Evolutionary conservation across 2,329 filamentous ascomycete species (phyloP).

Genomic region (Ceratocystis cacaofunesta): DNA sequence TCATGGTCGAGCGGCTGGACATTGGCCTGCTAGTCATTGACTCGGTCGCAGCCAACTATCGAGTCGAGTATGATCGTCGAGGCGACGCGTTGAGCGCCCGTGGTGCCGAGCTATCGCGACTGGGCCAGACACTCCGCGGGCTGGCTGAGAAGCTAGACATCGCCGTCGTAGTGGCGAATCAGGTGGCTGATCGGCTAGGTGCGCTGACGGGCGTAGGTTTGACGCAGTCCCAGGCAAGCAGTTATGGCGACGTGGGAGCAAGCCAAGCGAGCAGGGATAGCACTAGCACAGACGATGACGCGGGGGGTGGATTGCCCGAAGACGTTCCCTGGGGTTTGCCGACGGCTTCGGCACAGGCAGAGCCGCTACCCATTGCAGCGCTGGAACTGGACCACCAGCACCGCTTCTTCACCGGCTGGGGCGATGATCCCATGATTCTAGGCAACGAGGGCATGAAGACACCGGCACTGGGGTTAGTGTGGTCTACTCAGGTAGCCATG

Average conservation of each 20-base stretch:
- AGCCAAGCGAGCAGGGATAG: conserved; percentile 19
- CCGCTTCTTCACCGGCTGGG: conserved; percentile 91
- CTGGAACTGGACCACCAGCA: conserved; percentile 79
- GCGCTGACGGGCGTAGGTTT: conserved; percentile 18
- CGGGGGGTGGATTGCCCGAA: conserved; percentile 20
- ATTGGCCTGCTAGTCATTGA: conserved; percentile 77
- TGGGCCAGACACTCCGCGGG: conserved; percentile 61
- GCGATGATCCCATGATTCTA: conserved; percentile 44
- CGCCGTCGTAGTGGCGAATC: conserved; percentile 84
- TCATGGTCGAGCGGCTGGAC: conserved; percentile 59
- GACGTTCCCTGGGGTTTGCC: conserved; percentile 24
- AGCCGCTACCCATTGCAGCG: conserved; percentile 32
- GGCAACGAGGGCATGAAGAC: conserved; percentile 46
- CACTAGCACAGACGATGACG: conserved; percentile 17
- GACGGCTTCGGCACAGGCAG: conserved; percentile 20
- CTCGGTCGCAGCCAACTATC: conserved; percentile 88
- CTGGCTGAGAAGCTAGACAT: conserved; percentile 61
- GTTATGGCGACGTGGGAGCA: not conserved
- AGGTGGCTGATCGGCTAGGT: conserved; percentile 77
- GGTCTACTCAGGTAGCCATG: conserved; percentile 76
- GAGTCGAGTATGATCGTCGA: conserved; percentile 56
- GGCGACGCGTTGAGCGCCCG: conserved; percentile 54
- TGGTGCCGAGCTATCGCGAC: conserved; percentile 57
- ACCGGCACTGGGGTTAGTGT: conserved; percentile 73
- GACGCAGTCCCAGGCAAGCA: conserved; percentile 7